A percentile compares a stretch with the other conserved stretches of the same genome.
Evolutionary conservation across 2,329 filamentous ascomycete genomes (phyloP).

Genomic region (Aspergillus clavatus): DNA sequence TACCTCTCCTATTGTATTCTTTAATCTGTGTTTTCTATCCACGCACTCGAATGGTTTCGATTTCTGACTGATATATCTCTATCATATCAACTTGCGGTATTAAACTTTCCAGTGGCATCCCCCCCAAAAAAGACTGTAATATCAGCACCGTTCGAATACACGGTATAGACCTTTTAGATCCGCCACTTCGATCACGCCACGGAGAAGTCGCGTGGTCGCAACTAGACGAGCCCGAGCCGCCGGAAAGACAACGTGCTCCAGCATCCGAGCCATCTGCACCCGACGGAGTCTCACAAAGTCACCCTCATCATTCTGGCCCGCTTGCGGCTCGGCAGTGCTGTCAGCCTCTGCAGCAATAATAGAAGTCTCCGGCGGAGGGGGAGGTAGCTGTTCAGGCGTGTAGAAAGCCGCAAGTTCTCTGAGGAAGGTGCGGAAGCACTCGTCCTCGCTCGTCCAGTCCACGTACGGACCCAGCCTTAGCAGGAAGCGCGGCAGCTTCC

Average conservation of each 20-base stretch:
- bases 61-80: neutral
- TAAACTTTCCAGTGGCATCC: too few species aligned
- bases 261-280: constrained; percentile 63
- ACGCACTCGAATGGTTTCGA: neutral
- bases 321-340: constrained; percentile 4
- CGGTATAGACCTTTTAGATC: constrained; percentile 88
- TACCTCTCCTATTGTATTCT: neutral
- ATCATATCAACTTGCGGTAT: too few species aligned
- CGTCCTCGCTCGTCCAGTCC: constrained; percentile 77
- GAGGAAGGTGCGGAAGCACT: constrained; percentile 81
- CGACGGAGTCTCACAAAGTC: constrained; percentile 50
- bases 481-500: constrained; percentile 84
- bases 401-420: constrained; percentile 85
- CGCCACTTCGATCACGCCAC: constrained; percentile 78
- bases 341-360: constrained; percentile 1
- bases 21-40: neutral
- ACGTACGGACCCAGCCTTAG: constrained; percentile 83
- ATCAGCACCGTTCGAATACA: constrained; percentile 91
- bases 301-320: constrained; percentile 41
- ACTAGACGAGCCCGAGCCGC: constrained; percentile 78
- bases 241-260: constrained; percentile 87
- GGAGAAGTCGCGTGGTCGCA: constrained; percentile 71
- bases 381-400: constrained; percentile 76
- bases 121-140: too few species aligned
- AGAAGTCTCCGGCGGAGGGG: constrained; percentile 19